Conservation (phyloP, 202 grass and related monocot genomes). For the Zoysia matrella region DNA sequence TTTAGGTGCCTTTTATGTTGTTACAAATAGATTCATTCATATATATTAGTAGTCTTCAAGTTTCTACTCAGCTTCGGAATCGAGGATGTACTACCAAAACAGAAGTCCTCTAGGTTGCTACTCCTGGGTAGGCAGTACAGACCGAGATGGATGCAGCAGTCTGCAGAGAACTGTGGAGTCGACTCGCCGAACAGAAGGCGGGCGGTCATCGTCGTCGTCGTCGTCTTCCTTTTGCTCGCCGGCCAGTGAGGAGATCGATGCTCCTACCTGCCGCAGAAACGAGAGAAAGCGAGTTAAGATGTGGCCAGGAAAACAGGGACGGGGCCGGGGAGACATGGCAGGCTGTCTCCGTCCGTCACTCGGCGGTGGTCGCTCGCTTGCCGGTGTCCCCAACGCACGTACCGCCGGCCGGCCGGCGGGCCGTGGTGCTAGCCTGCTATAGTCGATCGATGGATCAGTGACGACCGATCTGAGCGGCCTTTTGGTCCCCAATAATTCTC, state of each 20-base stretch:
- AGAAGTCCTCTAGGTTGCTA: not conserved
- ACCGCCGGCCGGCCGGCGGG: slow-evolving; percentile 4
- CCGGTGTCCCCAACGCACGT: slow-evolving; percentile 51
- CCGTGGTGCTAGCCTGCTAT: not conserved
- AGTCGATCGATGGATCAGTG: too few species aligned
- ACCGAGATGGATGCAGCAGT: too few species aligned
- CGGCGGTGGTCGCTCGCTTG: slow-evolving; percentile 1
- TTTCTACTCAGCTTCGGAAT: too few species aligned
- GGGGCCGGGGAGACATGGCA: not conserved
- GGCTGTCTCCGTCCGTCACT: not conserved
- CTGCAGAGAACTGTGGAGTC: too few species aligned
- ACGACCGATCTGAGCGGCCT: slow-evolving; percentile 10
- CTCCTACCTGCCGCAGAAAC: not conserved
- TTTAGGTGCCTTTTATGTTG: too few species aligned
- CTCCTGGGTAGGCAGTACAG: not conserved
- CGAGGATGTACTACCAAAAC: not conserved
- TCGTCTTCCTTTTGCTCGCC: too few species aligned
- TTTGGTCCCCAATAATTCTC: slow-evolving; percentile 60
- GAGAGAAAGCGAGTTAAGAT: not conserved
- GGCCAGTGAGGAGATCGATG: too few species aligned
- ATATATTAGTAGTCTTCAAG: too few species aligned
- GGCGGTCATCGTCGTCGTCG: not conserved
- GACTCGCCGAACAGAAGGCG: not conserved
- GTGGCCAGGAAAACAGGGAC: not conserved
- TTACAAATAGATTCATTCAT: too few species aligned